phyloP scores from a whole-genome alignment of 371 early-diverging fungal species.

The Rhizopus stolonifer region DNA sequence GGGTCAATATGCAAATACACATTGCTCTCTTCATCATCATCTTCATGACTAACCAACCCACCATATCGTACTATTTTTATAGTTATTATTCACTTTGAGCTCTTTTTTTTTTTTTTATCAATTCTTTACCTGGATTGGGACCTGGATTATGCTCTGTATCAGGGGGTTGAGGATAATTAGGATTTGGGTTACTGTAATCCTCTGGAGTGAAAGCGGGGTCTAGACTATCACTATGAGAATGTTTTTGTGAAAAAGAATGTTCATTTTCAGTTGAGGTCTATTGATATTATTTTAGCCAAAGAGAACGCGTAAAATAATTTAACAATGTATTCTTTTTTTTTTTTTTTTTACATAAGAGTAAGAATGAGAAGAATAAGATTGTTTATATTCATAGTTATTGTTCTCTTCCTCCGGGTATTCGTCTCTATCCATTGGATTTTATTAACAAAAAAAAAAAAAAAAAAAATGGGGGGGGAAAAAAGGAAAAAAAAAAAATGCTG shows the following conservation, averaged over 20 bases:
- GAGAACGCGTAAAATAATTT: background rate
- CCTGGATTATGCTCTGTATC: conserved; percentile 28
- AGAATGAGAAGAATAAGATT: conserved; percentile 2
- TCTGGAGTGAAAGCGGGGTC: conserved; percentile 18
- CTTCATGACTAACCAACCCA: conserved; percentile 14
- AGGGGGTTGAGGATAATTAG: conserved; percentile 33
- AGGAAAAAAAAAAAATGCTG: background rate
- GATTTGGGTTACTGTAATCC: conserved; percentile 17
- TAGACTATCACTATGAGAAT: conserved; percentile 5
- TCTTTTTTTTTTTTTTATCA: too few relatives aligned
- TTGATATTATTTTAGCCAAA: background rate
- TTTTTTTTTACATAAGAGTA: conserved; percentile 4
- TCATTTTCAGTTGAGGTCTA: conserved; percentile 10
- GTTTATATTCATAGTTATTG: conserved; percentile 1
- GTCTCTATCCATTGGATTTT: conserved; percentile 11
- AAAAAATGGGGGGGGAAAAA: background rate
- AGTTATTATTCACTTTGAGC: too few relatives aligned
- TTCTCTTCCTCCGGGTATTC: conserved; percentile 11
- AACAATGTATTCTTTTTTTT: too few relatives aligned
- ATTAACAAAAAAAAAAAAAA: background rate
- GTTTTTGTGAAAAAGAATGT: conserved; percentile 5
- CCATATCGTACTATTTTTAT: conserved; percentile 28
- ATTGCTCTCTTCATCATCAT: conserved; percentile 11
- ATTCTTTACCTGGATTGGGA: conserved; percentile 24
- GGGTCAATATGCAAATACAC: conserved; percentile 42